Evolutionary conservation across 2,329 filamentous ascomycete species (phyloP), one percentile per base, ranked within the genome.

Genomic region (Colletotrichum sp.): DNA sequence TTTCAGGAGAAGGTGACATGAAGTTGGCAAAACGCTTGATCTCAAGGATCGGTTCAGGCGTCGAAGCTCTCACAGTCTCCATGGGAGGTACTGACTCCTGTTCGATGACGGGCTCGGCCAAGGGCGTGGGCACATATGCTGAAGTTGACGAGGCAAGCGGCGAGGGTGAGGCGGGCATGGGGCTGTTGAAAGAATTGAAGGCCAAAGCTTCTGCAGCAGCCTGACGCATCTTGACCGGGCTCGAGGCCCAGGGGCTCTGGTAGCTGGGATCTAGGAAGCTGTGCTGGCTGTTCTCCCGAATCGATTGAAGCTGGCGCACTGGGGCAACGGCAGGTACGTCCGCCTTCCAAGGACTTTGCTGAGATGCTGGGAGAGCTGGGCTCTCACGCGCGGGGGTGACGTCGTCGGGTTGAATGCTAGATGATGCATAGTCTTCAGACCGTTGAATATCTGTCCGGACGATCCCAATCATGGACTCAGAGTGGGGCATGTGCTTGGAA

Each of bases 11-110:
- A 1, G 88, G 86, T 1, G 88, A 88, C 79, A 89, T 86, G 79
- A 91, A 91, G 2, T 87, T 86, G 2, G 88, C 85, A 79, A 91
- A 91, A 1, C 89, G 86, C 76, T 88, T 90, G 78, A 90, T 84
- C 0, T 87, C 87, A 34, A 90, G 83, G 6, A 86, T 86, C 16
- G 87, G 85, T 66, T 90, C 87, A 7, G 89, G 86, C 1, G 87
- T 89, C 3, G 83, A 82, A 36, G 84, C 78, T 73, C 81, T 78
- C 26, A 82, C 79, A 21, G 78, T 81, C 34, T 80, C 78, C 3
- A 80, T 28, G 9, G 18, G 21, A 28, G 39, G 80, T 6, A 79
- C 80, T n/a, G 81, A 81, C 39, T 83, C 79, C 36, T 21, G 28
- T 21, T 39, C 28, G 3, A 69, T 81, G 73, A 30, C 71, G 63